Evolutionary conservation across 1,284 basidiomycete species (phyloP), one percentile per base, ranked within the genome.

Genomic region (Tilletia horrida): DNA sequence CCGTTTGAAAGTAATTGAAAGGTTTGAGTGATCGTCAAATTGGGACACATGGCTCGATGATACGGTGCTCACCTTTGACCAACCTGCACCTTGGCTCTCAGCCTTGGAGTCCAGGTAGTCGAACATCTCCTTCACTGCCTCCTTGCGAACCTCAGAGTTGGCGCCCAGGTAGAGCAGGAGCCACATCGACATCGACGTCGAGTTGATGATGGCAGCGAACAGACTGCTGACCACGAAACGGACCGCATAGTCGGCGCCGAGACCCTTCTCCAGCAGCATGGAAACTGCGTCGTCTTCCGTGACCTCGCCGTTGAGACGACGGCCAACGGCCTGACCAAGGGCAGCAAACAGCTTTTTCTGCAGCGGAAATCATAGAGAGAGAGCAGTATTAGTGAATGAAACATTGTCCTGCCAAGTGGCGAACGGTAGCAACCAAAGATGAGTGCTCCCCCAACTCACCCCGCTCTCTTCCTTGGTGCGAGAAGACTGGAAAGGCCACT

Each of bases 131-230:
- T 14, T 52, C 1, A 71, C 63, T 2, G 73, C 69, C 3, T 44
- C 13, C n/a, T 70, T 65, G 1, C 66, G 64, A 7, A 65, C 16
- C 1, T 67, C 64, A 0, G 70, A 66, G 6, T 65, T 29, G 44
- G 71, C 43, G 40, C 64, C 64, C 0, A 73, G 62, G 63, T 72
- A 74, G 31, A 71, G 35, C 6, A 76, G 44, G 0, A 69, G 31
- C 27, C 67, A 76, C 9, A 71, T 66, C 0, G 69, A 42, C 40
- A 76, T 52, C 1, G 71, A 72, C 2, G 74, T 73, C 42, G 74
- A 71, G 69, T 76, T 76, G 67, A 76, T 73, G 59, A 76, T 74
- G 23, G 74, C 72, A 9, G 74, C 74, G 61, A 76, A 76, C 2
- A 76, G 65, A 2, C 65, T 66, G 31, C 71, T 68, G 69, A 74